Evolutionary conservation across 768 basidiomycete genomes (phyloP).

Genomic region (Mycena belliarum): DNA sequence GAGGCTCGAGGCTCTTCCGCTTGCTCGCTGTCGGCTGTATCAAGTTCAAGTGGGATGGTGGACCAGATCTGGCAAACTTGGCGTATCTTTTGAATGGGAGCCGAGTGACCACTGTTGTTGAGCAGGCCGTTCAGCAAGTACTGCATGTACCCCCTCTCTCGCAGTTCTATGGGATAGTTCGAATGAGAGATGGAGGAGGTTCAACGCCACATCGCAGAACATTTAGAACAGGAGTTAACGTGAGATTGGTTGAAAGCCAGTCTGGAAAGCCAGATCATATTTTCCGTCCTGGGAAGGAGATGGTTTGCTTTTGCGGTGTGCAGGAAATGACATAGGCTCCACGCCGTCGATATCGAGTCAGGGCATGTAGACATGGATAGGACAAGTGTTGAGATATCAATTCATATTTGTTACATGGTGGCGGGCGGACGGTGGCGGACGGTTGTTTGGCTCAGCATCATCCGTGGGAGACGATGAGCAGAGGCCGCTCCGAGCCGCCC

Average conservation of each 20-base stretch:
- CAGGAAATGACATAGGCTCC: not conserved
- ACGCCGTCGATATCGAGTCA: not conserved
- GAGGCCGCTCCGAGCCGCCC: conserved; percentile 12
- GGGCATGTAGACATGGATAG: too few species aligned
- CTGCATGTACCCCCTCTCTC: not conserved
- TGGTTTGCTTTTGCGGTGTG: not conserved
- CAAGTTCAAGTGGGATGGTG: not conserved
- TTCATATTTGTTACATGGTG: not conserved
- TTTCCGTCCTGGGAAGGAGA: not conserved
- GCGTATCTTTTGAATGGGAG: conserved; percentile 2
- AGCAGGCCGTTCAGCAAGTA: not conserved
- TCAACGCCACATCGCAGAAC: not conserved
- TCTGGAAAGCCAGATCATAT: not conserved
- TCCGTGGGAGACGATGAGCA: conserved; percentile 16
- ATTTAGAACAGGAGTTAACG: not conserved
- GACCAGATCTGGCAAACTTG: conserved; percentile 7
- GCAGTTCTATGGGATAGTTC: conserved; percentile 3
- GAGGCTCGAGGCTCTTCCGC: too few species aligned
- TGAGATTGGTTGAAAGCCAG: not conserved
- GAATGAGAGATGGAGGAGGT: not conserved
- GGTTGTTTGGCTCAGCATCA: conserved; percentile 18
- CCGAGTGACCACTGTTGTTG: not conserved
- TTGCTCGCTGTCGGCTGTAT: conserved; percentile 5
- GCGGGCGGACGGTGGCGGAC: not conserved
- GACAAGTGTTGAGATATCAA: too few species aligned